Percentiles rank a stretch among this genome's conserved stretches.
These are phyloP conservation scores for Amylocystis lapponica DNA, from an alignment of 768 basidiomycete species.

Conservation along the genomic window DNA sequence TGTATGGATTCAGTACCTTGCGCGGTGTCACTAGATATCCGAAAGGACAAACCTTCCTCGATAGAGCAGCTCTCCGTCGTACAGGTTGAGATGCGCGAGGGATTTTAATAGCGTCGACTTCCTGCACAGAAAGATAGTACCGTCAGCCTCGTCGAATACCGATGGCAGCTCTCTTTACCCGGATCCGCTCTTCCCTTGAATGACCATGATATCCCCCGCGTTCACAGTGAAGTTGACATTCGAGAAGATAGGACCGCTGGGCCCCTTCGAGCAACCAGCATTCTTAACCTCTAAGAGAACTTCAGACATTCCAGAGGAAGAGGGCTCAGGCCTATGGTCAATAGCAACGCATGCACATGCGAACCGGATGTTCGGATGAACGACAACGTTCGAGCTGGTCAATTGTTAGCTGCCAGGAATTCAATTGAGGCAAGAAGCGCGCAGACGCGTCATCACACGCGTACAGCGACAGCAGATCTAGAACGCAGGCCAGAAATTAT, in stretches of 20 bases:
- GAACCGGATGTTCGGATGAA: too few species aligned
- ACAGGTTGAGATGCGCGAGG: constrained; percentile 71
- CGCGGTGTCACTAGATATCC: neutral
- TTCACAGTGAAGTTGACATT: constrained; percentile 56
- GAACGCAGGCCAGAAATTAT: neutral
- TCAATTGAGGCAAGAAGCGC: too few species aligned
- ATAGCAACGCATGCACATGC: too few species aligned
- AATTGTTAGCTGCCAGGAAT: too few species aligned
- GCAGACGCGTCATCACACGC: too few species aligned
- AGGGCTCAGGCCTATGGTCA: too few species aligned
- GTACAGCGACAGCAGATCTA: too few species aligned
- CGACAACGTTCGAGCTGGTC: too few species aligned
- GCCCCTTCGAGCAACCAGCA: constrained; percentile 42
- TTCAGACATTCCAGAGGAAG: constrained; percentile 9
- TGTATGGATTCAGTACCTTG: constrained; percentile 1
- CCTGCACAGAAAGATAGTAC: constrained; percentile 18
- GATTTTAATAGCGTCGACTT: constrained; percentile 83
- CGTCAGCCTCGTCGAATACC: neutral
- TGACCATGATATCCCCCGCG: constrained; percentile 67
- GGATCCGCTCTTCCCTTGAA: constrained; percentile 77
- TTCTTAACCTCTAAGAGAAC: constrained; percentile 47
- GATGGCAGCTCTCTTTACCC: too few species aligned
- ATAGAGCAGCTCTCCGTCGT: constrained; percentile 59
- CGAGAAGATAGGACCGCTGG: constrained; percentile 50
- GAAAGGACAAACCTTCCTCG: constrained; percentile 52